Evolutionary conservation across 2,329 filamentous ascomycete genomes (phyloP).

Genomic region (Penicillium oxalicum): DNA sequence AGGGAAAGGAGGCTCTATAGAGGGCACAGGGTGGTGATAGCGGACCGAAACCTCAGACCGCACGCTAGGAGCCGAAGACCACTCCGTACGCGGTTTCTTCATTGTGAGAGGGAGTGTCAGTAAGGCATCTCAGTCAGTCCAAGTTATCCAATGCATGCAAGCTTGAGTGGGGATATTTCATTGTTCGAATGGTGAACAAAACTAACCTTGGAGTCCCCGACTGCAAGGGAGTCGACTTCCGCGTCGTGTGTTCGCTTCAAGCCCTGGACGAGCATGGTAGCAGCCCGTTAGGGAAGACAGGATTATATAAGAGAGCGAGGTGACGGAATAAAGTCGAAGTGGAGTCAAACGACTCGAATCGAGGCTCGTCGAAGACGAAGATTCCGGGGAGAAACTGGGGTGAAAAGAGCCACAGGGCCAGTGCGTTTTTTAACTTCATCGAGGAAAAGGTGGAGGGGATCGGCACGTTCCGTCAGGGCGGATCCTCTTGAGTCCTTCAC

Average conservation of each 20-base stretch:
- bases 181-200: too few species aligned
- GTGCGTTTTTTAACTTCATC: not conserved
- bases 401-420: too few species aligned
- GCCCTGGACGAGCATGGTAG: conserved; percentile 1
- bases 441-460: conserved; percentile 2
- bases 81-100: too few species aligned
- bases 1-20: too few species aligned
- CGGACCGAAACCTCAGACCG: too few species aligned
- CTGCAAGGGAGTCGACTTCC: not conserved
- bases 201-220: conserved; percentile 4
- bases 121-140: too few species aligned
- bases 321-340: not conserved
- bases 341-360: not conserved
- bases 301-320: not conserved
- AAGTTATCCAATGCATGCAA: too few species aligned
- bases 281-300: not conserved
- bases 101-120: too few species aligned
- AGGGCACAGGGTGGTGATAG: too few species aligned
- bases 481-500: not conserved
- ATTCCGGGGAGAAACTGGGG: not conserved
- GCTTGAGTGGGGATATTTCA: too few species aligned
- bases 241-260: conserved; percentile 7
- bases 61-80: too few species aligned
- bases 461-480: conserved; percentile 9
- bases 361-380: conserved; percentile 6